Base-by-base conservation (phyloP, 768 basidiomycete genomes). In the Tephrocybe rancida region DNA sequence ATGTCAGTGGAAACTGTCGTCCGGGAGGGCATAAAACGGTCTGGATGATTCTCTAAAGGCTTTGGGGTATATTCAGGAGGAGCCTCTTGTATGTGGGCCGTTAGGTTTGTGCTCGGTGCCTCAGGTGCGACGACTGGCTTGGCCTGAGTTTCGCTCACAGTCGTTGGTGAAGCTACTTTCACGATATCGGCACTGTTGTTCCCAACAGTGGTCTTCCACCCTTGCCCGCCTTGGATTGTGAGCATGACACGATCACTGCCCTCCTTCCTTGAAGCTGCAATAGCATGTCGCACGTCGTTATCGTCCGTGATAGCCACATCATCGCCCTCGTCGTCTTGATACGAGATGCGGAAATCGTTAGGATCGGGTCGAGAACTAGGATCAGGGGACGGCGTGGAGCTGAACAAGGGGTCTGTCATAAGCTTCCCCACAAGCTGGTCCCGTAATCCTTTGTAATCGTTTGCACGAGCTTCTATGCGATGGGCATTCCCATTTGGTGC, bases 311-410 rank as follows among this genome's bases (percentile, higher is more conserved):
- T 53, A 13, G 37, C 19, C 24, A 53, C 52, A 10, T 41, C 9
- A 47, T 53, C 52, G 5, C 44, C 52, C 14, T 53, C 52, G 2
- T 53, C 52, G 25, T 53, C 52, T 27, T n/a, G 22, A 18, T 46
- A 53, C 1, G 37, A 45, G 16, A 53, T 27, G 14, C n/a, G 22
- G 27, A 53, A 47, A 30, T 53, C 52, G 24, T 39, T 27, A n/a
- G 34, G 44, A 27, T 53, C 44, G 2, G 52, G 52, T 35, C 37
- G 27, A 25, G 18, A 13, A 29, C 30, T 19, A 14, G 51, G 8
- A 8, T 43, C 25, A 19, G 42, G 7, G 7, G 18, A 14, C 1
- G 44, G 27, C 19, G 30, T 18, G 11, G 45, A 9, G 32, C 30
- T 34, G 37, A 53, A 53, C 22, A 47, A 22, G 4, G 44, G 44